These are phyloP conservation scores for Forsythia viridissima DNA, from an alignment of 257 asterid species.

Conservation along the genomic window DNA sequence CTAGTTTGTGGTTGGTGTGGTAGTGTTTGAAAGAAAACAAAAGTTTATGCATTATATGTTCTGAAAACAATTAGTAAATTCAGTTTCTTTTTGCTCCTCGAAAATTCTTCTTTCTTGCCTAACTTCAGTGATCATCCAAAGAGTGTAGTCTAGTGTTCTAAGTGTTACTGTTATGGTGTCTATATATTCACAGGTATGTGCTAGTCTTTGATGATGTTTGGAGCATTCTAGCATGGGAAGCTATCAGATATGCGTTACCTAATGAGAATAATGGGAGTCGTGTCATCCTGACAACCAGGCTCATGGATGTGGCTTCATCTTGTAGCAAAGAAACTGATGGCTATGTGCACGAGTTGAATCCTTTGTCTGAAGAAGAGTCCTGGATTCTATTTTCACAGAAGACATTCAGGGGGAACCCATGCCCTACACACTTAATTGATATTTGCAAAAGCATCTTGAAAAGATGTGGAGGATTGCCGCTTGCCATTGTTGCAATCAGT, in stretches of 20 bases:
- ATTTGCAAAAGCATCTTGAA: not conserved
- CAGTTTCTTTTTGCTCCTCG: too few species aligned
- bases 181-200: conserved; percentile 1
- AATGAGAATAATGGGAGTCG: conserved; percentile 16
- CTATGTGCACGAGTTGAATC: not conserved
- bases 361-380: not conserved
- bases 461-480: conserved; percentile 21
- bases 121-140: too few species aligned
- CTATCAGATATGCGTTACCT: not conserved
- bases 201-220: conserved; percentile 18
- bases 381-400: not conserved
- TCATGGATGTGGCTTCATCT: not conserved
- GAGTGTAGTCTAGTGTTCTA: too few species aligned
- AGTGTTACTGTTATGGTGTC: too few species aligned
- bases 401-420: not conserved
- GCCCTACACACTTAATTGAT: not conserved
- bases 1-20: too few species aligned
- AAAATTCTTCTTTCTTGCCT: too few species aligned
- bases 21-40: too few species aligned
- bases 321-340: not conserved
- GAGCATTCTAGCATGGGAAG: not conserved
- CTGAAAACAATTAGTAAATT: too few species aligned
- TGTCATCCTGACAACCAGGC: conserved; percentile 12
- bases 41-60: too few species aligned
- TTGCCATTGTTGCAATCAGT: conserved; percentile 14